These are phyloP conservation scores for Penicillium sp. DNA, from an alignment of 2,329 filamentous ascomycete species.

Conservation along the genomic window DNA sequence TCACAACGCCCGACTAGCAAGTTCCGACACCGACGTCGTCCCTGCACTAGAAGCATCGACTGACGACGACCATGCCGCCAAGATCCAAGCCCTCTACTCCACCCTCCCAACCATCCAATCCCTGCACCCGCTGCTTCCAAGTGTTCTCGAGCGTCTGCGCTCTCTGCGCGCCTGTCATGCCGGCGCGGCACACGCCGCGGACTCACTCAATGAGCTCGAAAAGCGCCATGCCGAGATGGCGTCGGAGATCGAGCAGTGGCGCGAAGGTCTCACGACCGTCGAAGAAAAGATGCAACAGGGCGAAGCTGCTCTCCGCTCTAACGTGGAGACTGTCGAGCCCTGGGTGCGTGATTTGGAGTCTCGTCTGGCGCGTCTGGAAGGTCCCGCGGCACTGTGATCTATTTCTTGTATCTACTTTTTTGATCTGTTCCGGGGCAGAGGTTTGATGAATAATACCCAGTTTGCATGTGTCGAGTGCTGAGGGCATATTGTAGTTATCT, in stretches of 20 bases:
- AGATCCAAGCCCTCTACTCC: constrained; percentile 85
- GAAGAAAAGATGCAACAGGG: constrained; percentile 65
- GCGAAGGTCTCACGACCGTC: constrained; percentile 67
- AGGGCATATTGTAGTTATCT: constrained; percentile 5
- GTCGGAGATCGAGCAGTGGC: constrained; percentile 76
- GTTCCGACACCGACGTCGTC: constrained; percentile 22
- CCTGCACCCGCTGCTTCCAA: constrained; percentile 72
- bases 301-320: constrained; percentile 62
- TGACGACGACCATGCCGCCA: constrained; percentile 64
- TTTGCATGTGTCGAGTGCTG: constrained; percentile 12
- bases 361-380: constrained; percentile 57
- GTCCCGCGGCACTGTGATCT: constrained; percentile 13
- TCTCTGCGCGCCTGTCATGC: constrained; percentile 77
- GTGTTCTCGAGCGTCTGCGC: constrained; percentile 73
- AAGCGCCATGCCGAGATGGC: constrained; percentile 72
- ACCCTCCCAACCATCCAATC: constrained; percentile 81
- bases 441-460: constrained; percentile 22
- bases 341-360: constrained; percentile 84
- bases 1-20: constrained; percentile 31
- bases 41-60: constrained; percentile 33
- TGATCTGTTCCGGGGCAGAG: constrained; percentile 3
- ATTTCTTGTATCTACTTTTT: constrained; percentile 3
- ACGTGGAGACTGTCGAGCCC: constrained; percentile 73
- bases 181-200: constrained; percentile 71
- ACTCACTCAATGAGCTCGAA: constrained; percentile 69